Base-by-base conservation (phyloP, 768 basidiomycete genomes). In the Mycena vitilis region DNA sequence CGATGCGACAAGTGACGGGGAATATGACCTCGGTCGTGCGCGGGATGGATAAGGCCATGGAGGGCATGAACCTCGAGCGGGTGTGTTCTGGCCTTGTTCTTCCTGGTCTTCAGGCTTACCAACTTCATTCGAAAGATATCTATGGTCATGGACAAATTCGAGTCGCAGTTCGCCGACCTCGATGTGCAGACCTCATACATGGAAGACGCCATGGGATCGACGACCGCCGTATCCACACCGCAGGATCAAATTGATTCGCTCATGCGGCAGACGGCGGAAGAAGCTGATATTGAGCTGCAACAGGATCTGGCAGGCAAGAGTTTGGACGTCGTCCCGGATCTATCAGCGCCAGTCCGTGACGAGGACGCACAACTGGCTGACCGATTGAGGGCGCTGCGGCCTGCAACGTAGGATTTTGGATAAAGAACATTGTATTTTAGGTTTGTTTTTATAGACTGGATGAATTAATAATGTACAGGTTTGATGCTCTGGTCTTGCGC, bases 41-140 rank as follows among this genome's bases (percentile, higher is more conserved):
- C 75, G 96, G 96, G 40, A 99, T 99, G 98, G 98, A 99, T 78
- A 94, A 92, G 77, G 98, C 98, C 5, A 99, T 99, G 98, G 93
- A 98, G 74, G 93, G 86, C 80, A 99, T 99, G 98, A 99, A 99
- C 83, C 87, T 99, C 64, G 98, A 99, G 75, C 87, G 92, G 78
- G 97, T 98, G 75, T 76, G 90, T 83, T 45, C 23, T 30, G n/a
- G 23, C 23, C n/a, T n/a, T n/a, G 20, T 36, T 20, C 20, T 37
- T 18, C 16, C 20, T 9, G 30, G 40, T 58, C 68, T 47, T n/a
- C 23, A 15, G 30, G 5, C 5, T 40, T 38, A 36, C 51, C 51
- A 62, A 53, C 15, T 20, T 48, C 30, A 9, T 23, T 60, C 51
- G 22, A 56, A 77, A 98, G 97, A 99, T 99, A 76, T 97, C 98